A percentile compares a stretch with the other conserved stretches of the same genome.
Conservation (phyloP, 306 rosid species). For the Dicorynia guianensis region DNA sequence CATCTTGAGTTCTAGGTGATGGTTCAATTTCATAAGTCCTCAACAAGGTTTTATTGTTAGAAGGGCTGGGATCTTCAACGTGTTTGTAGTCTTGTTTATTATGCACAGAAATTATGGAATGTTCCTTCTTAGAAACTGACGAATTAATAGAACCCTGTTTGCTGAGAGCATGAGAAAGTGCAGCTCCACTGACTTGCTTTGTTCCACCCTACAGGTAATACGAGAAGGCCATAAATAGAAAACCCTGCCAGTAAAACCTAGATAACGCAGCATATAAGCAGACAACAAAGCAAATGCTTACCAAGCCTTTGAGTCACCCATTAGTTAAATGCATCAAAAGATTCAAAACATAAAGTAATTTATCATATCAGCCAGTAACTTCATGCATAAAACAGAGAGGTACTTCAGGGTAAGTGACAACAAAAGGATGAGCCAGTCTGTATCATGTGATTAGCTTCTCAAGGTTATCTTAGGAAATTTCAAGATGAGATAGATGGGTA, state of each 20-base stretch:
- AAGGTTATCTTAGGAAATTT: constrained; percentile 14
- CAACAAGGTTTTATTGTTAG: constrained; percentile 38
- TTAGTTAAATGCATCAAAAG: not conserved
- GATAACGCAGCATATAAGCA: constrained; percentile 6
- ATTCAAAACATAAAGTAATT: constrained; percentile 14
- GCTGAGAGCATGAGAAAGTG: constrained; percentile 50
- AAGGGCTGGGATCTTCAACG: constrained; percentile 51
- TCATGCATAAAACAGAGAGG: not conserved
- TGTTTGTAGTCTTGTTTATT: constrained; percentile 54
- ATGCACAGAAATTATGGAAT: constrained; percentile 38
- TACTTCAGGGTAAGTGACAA: not conserved
- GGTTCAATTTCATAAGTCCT: constrained; percentile 64
- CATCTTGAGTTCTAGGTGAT: constrained; percentile 45
- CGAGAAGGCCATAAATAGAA: constrained; percentile 26
- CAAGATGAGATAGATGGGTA: not conserved
- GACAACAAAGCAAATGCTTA: constrained; percentile 16
- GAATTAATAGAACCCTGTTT: constrained; percentile 49
- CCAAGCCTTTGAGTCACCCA: not conserved
- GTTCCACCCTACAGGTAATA: constrained; percentile 71
- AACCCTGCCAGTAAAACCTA: not conserved
- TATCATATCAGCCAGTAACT: not conserved
- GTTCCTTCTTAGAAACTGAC: constrained; percentile 43
- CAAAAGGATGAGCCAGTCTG: not conserved
- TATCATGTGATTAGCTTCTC: constrained; percentile 11
- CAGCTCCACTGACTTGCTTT: constrained; percentile 56